These are phyloP conservation scores for Suhomyces bribrorum DNA, from an alignment of 1,139 yeast genomes.

Conservation along the genomic window DNA sequence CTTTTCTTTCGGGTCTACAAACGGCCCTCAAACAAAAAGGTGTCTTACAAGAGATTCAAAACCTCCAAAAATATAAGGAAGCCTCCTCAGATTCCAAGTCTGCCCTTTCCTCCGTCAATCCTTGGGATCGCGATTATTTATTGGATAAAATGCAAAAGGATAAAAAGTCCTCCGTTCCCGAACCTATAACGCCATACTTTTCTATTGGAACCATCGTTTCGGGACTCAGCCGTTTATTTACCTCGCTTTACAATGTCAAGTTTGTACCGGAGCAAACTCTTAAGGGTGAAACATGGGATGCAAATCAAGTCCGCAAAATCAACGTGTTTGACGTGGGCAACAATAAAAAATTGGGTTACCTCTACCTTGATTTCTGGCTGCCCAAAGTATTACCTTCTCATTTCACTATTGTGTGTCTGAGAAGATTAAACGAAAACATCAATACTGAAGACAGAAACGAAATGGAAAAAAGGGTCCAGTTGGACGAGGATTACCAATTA, in stretches of 20 bases:
- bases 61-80: constrained; percentile 41
- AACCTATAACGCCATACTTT: constrained; percentile 48
- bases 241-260: constrained; percentile 71
- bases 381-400: constrained; percentile 75
- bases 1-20: constrained; percentile 65
- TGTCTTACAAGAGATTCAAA: constrained; percentile 58
- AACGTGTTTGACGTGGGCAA: constrained; percentile 52
- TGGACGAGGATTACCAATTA: constrained; percentile 62
- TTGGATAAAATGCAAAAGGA: constrained; percentile 21
- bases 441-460: constrained; percentile 28
- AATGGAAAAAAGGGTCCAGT: constrained; percentile 49
- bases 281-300: constrained; percentile 85
- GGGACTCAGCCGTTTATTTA: constrained; percentile 75
- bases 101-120: constrained; percentile 50
- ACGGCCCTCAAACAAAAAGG: constrained; percentile 44
- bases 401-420: constrained; percentile 93
- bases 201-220: constrained; percentile 86
- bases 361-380: constrained; percentile 51
- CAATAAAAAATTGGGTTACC: constrained; percentile 35
- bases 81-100: constrained; percentile 13
- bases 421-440: constrained; percentile 44
- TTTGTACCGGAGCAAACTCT: constrained; percentile 65
- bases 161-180: constrained; percentile 5
- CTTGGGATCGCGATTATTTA: constrained; percentile 92
- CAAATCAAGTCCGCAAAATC: constrained; percentile 76